Base-by-base conservation (phyloP, 805 yeast species). In the Wickerhamiella azymoides region DNA sequence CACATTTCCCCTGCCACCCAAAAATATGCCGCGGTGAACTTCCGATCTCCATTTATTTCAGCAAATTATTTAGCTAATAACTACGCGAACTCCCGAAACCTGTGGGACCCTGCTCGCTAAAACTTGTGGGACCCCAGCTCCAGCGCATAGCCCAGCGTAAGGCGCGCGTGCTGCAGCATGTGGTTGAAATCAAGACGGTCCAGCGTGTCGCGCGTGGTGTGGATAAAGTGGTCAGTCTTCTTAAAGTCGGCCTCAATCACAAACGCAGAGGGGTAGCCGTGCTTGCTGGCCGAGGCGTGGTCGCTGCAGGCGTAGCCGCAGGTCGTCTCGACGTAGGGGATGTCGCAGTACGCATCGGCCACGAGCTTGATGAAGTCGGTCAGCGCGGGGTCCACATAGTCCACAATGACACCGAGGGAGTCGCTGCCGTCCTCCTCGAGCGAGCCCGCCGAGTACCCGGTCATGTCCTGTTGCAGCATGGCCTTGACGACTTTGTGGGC, bases 271-370 rank as follows among this genome's bases (percentile, higher is more conserved):
- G 96, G 96, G 62, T 70, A 85, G 0, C 96, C 96, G 55, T 73
- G 74, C 58, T 80, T 77, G 43, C 77, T 62, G 0, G 95, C 95
- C 40, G 93, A 77, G 5, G 92, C 80, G 62, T 86, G 96, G 65
- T 89, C 97, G 14, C 94, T 80, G 62, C 97, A 88, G 0, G 94
- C 92, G 57, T 86, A 85, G 1, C 95, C 95, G 65, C 96, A 89
- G 47, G 67, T 54, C 10, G 94, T 80, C 55, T 81, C 92, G 33
- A 70, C 74, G 57, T 74, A 80, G 3, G 83, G 79, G 47, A 86
- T 82, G 18, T 64, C 56, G 54, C 85, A 72, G 63, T 85, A 85
- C 9, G 66, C 59, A 18, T 70, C 69, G 43, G 85, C 73, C 7
- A 86, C 62, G 36, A 71, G 52, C 62, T 81, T 76, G 48, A 84